A percentile compares a stretch with the other conserved stretches of the same genome.
Evolutionary conservation across 2,329 filamentous ascomycete species (phyloP).

Genomic region (Diaporthe caulivora): DNA sequence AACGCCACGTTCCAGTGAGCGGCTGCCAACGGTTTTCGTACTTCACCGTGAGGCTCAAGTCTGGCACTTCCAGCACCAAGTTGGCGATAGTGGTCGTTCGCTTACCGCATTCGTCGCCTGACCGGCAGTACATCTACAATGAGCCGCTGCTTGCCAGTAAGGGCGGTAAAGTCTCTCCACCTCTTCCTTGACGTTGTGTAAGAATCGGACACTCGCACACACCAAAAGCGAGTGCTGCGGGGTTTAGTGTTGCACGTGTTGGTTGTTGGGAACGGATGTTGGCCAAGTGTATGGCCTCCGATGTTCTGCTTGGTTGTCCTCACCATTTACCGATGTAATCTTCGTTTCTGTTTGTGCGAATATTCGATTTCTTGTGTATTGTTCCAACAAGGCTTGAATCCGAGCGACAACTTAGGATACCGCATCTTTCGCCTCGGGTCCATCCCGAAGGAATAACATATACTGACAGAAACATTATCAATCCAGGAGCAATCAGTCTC

Average conservation of each 20-base stretch:
- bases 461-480: slow-evolving; percentile 5
- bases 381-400: background rate
- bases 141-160: too few species aligned
- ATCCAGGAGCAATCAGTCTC: background rate
- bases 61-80: background rate
- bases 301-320: too few species aligned
- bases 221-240: too few species aligned
- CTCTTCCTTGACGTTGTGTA: background rate
- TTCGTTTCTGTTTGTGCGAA: too few species aligned
- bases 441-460: background rate
- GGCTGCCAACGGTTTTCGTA: background rate
- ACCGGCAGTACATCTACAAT: background rate
- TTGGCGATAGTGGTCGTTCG: too few species aligned
- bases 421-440: background rate
- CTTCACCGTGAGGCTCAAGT: background rate
- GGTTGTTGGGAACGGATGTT: too few species aligned
- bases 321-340: too few species aligned
- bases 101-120: background rate
- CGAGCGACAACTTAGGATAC: background rate
- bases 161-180: too few species aligned
- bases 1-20: background rate
- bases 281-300: too few species aligned
- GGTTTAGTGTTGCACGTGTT: too few species aligned
- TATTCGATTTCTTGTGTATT: too few species aligned
- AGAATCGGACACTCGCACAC: too few species aligned